These are phyloP conservation scores for Daedaleopsis sinensis DNA, from an alignment of 768 basidiomycete genomes.

Conservation along the genomic window DNA sequence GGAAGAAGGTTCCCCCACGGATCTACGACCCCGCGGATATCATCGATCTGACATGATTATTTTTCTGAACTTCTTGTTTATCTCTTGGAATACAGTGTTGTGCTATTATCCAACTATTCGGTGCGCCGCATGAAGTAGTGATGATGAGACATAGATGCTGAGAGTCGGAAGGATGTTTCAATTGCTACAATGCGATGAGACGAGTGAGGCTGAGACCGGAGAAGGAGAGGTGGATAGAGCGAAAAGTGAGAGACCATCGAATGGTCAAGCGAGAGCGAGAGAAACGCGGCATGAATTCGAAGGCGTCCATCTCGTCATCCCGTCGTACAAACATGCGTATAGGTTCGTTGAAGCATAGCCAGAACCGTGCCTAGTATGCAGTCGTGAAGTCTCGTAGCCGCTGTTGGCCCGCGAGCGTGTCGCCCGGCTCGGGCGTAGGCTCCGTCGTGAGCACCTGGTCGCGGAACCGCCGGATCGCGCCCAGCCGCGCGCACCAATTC, in stretches of 20 bases:
- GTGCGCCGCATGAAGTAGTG: not conserved
- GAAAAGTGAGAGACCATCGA: not conserved
- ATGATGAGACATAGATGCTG: not conserved
- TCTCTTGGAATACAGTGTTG: constrained; percentile 10
- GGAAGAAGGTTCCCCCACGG: constrained; percentile 7
- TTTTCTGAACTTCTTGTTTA: not conserved
- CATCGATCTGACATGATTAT: constrained; percentile 45
- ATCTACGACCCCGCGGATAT: constrained; percentile 32
- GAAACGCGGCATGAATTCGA: not conserved
- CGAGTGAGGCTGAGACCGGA: not conserved
- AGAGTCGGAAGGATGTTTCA: not conserved
- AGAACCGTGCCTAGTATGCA: constrained; percentile 21
- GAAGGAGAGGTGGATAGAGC: not conserved
- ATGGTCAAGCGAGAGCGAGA: not conserved
- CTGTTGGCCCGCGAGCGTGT: constrained; percentile 34
- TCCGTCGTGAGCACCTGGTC: constrained; percentile 25
- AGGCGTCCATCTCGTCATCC: constrained; percentile 13
- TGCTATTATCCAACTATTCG: constrained; percentile 18
- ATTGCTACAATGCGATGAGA: constrained; percentile 6
- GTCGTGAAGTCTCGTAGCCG: constrained; percentile 36
- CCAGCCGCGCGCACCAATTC: constrained; percentile 84
- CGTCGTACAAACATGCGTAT: constrained; percentile 5
- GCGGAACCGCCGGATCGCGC: constrained; percentile 74
- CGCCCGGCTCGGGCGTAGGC: constrained; percentile 24
- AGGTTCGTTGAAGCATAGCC: not conserved